Base-by-base conservation (phyloP, 1,284 basidiomycete genomes). In the Psilocybe mexicana region DNA sequence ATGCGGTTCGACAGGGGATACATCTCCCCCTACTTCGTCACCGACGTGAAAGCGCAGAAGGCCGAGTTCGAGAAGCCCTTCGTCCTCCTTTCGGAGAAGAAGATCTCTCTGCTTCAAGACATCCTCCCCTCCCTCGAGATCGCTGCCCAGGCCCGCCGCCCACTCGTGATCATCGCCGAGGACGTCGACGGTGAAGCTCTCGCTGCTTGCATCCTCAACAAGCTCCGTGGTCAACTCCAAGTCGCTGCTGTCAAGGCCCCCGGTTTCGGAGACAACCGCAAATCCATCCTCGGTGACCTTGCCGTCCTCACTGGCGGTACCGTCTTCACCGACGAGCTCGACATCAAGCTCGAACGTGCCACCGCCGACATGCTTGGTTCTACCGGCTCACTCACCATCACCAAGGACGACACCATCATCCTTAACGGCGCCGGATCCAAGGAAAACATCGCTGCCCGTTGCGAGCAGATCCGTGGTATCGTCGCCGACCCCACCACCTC, bases 1-100 rank as follows among this genome's bases (percentile, higher is more conserved):
- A 99, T 98, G 96, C 89, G 95, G 70, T 98, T 99, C 79, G 96
- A 99, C 86, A 92, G 96, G 55, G 96, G 96, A 45, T 99, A 88
- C 86, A 97, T 98, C 78, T 96, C 93, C 1, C 96, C 96, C 1
- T 98, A 98, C 86, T 97, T 99, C 75, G 91, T 99, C 79, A 99
- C 96, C 69, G 95, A 99, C 79, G 92, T 96, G 81, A 98, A 98
- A 87, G 78, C 85, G 58, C 96, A 98, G 76, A 95, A 94, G 75
- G 90, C 91, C 78, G 96, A 99, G 75, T 93, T 98, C 67, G 96
- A 99, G 81, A 98, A 98, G 79, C 96, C 96, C 12, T 78, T 92
- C 67, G 89, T 98, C 69, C 85, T 98, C 52, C 83, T 99, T 54
- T 92, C 90, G 60, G 96, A 98, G 82, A 98, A 98, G 88, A 99